A percentile compares a stretch with the other conserved stretches of the same genome.
Evolutionary conservation across 345 rosid species (phyloP).

Genomic region (Eucalyptus curtisii): DNA sequence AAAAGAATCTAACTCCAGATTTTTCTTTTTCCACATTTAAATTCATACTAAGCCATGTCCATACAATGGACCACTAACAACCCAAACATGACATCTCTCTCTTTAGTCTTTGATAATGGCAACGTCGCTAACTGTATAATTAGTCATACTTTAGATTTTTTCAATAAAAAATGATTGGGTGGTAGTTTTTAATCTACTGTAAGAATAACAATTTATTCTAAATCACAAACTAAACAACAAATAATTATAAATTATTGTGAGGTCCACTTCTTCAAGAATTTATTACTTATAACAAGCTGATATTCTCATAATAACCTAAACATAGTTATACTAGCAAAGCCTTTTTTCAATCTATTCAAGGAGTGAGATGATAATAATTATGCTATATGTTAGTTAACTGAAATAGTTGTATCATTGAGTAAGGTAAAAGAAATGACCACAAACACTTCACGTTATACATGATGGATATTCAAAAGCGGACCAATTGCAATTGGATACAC

Average conservation of each 20-base stretch:
- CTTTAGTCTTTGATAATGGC: background rate
- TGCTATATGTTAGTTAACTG: background rate
- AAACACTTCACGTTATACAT: background rate
- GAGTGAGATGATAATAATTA: background rate
- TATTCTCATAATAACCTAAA: too few species aligned
- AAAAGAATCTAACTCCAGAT: background rate
- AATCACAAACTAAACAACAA: too few species aligned
- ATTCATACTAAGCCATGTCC: background rate
- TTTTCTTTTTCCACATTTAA: background rate
- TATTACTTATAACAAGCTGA: accelerated
- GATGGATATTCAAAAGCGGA: background rate
- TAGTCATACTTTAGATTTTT: background rate
- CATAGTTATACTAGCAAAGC: accelerated
- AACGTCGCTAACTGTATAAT: background rate
- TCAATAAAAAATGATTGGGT: background rate
- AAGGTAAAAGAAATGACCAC: background rate
- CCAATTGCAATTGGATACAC: background rate
- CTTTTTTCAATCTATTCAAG: background rate
- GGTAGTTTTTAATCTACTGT: accelerated
- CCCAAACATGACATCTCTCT: background rate
- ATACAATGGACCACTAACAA: background rate
- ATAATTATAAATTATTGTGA: too few species aligned
- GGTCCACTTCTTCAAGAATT: accelerated
- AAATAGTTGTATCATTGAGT: background rate
- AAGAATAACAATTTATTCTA: accelerated